Base-by-base conservation (phyloP, 2,329 filamentous ascomycete genomes). In the Fusarium pseudonygamai region DNA sequence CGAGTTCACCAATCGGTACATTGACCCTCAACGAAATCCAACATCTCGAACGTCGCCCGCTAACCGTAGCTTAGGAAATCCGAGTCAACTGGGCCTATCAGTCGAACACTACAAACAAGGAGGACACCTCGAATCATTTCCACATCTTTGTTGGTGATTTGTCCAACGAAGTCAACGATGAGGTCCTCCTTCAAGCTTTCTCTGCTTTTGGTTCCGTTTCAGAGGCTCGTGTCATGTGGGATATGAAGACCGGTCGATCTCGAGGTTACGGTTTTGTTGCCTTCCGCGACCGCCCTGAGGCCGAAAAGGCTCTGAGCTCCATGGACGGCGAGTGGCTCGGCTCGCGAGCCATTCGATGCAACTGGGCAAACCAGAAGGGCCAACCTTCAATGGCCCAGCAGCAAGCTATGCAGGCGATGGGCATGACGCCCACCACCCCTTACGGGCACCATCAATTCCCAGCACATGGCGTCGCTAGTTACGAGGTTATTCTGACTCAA, bases 311-410 rank as follows among this genome's bases (percentile, higher is more conserved):
- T 4, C 84, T 99, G 79, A 97, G 93, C 85, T 95, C 95, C 72
- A 99, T 99, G 96, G 96, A 99, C 80, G 96, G 96, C 72, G 96
- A 99, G 85, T 99, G 96, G 96, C 92, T 99, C 58, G 96, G 96
- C 61, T 98, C 96, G 78, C 93, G 96, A 74, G 96, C 96, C 45
- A 99, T 99, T 80, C 95, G 96, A 78, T 98, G 96, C 89, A 99
- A 99, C 87, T 99, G 96, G 96, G 96, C 96, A 69, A 99, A 99
- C 86, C 96, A 99, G 82, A 99, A 99, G 87, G 96, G 96, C n/a
- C 96, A 99, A 81, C 96, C 96, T 64, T 98, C 96, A 5, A 98
- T 98, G 83, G 95, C 95, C 55, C 96, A 99, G 85, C 96, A 98
- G 85, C 94, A 97, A 84, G 94, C 95, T 42, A 96, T 99, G 94